phyloP scores from a whole-genome alignment of 2,329 filamentous ascomycete genomes.

The Chrysoporthe cubensis region DNA sequence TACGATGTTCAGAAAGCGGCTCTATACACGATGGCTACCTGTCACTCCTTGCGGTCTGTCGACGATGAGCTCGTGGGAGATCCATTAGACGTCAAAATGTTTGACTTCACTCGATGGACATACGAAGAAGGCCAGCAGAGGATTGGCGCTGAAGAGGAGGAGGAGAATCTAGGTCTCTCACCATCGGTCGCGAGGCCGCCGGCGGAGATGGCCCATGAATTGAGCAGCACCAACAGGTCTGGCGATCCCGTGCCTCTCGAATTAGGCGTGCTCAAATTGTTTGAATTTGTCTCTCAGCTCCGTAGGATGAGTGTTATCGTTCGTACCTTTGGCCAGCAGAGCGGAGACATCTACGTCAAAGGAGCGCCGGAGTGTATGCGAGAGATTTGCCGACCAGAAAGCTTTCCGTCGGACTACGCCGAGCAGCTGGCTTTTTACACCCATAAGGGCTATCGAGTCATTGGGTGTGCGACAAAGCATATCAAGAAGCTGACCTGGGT shows the following conservation, averaged over 20 bases:
- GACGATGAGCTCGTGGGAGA: slow-evolving; percentile 91
- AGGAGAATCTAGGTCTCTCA: slow-evolving; percentile 74
- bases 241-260: slow-evolving; percentile 65
- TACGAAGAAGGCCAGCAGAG: slow-evolving; percentile 86
- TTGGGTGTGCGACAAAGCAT: slow-evolving; percentile 90
- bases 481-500: slow-evolving; percentile 89
- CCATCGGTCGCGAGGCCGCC: slow-evolving; percentile 91
- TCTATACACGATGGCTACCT: slow-evolving; percentile 95
- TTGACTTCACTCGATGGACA: slow-evolving; percentile 91
- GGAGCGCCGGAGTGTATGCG: slow-evolving; percentile 96
- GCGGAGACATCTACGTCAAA: slow-evolving; percentile 90
- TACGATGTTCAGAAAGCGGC: slow-evolving; percentile 58
- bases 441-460: slow-evolving; percentile 93
- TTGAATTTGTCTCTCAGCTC: slow-evolving; percentile 93
- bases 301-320: slow-evolving; percentile 92
- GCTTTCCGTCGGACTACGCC: slow-evolving; percentile 86
- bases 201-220: slow-evolving; percentile 51
- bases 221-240: slow-evolving; percentile 51
- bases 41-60: slow-evolving; percentile 85
- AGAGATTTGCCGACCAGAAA: slow-evolving; percentile 84
- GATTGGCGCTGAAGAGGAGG: slow-evolving; percentile 66
- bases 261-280: slow-evolving; percentile 86
- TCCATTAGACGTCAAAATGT: slow-evolving; percentile 97
- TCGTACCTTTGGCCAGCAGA: slow-evolving; percentile 81
- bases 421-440: slow-evolving; percentile 90